phyloP scores from a whole-genome alignment of 2,329 filamentous ascomycete species.

The Penicillium sp. region DNA sequence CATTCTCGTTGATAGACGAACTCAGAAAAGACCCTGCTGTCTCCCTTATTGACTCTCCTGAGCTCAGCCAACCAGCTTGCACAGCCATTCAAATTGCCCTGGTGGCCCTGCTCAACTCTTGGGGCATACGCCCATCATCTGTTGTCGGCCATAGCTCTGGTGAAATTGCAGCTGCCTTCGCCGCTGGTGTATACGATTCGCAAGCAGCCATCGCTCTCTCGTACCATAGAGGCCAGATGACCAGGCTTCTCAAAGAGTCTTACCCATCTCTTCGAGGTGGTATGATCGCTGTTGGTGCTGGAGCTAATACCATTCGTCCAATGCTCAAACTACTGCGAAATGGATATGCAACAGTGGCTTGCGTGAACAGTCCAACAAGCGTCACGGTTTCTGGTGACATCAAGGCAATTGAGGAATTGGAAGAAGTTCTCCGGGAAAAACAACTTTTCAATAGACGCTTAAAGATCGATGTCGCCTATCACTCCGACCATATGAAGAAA shows the following conservation, averaged over 20 bases:
- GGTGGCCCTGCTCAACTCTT: slow-evolving; percentile 13
- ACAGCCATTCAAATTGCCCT: slow-evolving; percentile 20
- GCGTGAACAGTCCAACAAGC: slow-evolving; percentile 35
- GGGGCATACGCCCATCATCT: slow-evolving; percentile 12
- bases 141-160: slow-evolving; percentile 19
- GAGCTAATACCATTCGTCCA: slow-evolving; percentile 17
- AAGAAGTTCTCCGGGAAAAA: slow-evolving; percentile 8
- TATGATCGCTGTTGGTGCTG: slow-evolving; percentile 28
- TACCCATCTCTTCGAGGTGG: slow-evolving; percentile 15
- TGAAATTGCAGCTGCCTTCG: slow-evolving; percentile 20
- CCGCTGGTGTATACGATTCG: slow-evolving; percentile 18
- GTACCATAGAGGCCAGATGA: slow-evolving; percentile 22
- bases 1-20: slow-evolving; percentile 17
- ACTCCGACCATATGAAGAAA: slow-evolving; percentile 35
- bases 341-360: slow-evolving; percentile 30
- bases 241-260: slow-evolving; percentile 9
- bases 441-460: slow-evolving; percentile 8
- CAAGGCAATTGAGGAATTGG: slow-evolving; percentile 22
- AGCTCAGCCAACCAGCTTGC: slow-evolving; percentile 22
- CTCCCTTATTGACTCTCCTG: slow-evolving; percentile 20
- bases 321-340: slow-evolving; percentile 18
- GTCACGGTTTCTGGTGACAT: slow-evolving; percentile 34
- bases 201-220: slow-evolving; percentile 20
- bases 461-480: slow-evolving; percentile 23
- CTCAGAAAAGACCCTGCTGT: slow-evolving; percentile 9